These are phyloP conservation scores for Gaertneriomyces sp. DNA, from an alignment of 192 early-diverging fungal species.

Conservation along the genomic window DNA sequence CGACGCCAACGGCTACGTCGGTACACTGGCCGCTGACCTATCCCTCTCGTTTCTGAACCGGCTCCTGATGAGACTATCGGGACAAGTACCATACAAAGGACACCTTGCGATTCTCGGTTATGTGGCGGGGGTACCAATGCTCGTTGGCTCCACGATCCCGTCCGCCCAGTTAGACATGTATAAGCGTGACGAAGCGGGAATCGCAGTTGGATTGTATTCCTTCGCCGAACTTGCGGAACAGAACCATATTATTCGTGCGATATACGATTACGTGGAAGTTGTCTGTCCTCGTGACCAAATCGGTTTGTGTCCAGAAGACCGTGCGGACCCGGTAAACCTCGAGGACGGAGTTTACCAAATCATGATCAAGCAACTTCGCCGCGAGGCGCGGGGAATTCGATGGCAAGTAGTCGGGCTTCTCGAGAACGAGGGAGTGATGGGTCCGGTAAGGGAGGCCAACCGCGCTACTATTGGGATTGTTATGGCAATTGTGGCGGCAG, in stretches of 20 bases:
- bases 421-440: conserved; percentile 9
- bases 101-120: conserved; percentile 2
- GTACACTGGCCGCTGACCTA: conserved; percentile 7
- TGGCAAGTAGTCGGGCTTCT: conserved; percentile 6
- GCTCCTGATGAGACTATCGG: not conserved
- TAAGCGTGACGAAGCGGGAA: not conserved
- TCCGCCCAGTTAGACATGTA: not conserved
- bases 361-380: not conserved
- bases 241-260: too few species aligned
- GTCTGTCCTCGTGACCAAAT: too few species aligned
- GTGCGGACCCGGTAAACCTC: not conserved
- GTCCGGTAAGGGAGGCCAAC: not conserved
- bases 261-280: too few species aligned
- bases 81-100: conserved; percentile 4
- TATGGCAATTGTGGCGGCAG: conserved; percentile 10
- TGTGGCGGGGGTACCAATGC: not conserved
- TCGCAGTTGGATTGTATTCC: too few species aligned
- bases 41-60: not conserved
- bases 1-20: not conserved
- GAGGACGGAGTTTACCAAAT: not conserved
- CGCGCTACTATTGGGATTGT: conserved; percentile 10
- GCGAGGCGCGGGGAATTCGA: too few species aligned
- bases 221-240: too few species aligned
- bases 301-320: too few species aligned
- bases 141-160: conserved; percentile 1